Evolutionary conservation across 2,329 filamentous ascomycete genomes (phyloP).

Genomic region (Xylaria sp.): DNA sequence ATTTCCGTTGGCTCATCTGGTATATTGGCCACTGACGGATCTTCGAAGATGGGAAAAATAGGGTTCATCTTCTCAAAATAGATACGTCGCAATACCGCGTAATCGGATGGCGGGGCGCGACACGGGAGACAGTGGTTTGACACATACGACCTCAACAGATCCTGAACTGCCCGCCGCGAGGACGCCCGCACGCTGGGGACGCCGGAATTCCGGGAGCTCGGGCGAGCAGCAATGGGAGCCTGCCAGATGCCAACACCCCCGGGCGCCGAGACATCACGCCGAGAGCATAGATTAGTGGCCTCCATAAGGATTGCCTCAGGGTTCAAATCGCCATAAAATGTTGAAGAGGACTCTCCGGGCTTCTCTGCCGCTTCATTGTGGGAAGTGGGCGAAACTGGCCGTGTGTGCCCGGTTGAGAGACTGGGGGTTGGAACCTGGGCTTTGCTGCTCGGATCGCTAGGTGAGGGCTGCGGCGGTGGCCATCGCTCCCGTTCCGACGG

Average conservation of each 20-base stretch:
- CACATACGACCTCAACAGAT: conserved; percentile 48
- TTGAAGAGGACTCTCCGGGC: conserved; percentile 38
- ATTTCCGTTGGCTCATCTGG: conserved; percentile 44
- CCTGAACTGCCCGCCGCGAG: conserved; percentile 37
- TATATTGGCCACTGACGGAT: conserved; percentile 26
- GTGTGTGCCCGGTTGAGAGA: conserved; percentile 23
- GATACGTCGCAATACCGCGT: conserved; percentile 50
- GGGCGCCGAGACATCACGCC: conserved; percentile 49
- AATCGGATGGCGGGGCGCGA: conserved; percentile 54
- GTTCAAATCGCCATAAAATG: conserved; percentile 65
- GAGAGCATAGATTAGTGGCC: conserved; percentile 51
- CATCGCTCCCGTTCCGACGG: background rate
- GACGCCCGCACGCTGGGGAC: conserved; percentile 31
- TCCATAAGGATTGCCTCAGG: conserved; percentile 66
- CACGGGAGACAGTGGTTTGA: conserved; percentile 53
- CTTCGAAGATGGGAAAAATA: conserved; percentile 58
- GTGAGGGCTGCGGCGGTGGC: conserved; percentile 6
- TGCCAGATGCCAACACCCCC: conserved; percentile 64
- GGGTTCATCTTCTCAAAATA: conserved; percentile 61
- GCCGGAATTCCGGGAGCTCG: background rate
- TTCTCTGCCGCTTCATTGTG: conserved; percentile 24
- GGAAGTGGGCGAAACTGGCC: conserved; percentile 17
- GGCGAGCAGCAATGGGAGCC: conserved; percentile 36
- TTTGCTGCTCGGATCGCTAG: conserved; percentile 1
- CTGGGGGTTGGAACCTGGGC: conserved; percentile 3